Evolutionary conservation across 305 asterid genomes (phyloP).

Genomic region (Fraxinus nigra): DNA sequence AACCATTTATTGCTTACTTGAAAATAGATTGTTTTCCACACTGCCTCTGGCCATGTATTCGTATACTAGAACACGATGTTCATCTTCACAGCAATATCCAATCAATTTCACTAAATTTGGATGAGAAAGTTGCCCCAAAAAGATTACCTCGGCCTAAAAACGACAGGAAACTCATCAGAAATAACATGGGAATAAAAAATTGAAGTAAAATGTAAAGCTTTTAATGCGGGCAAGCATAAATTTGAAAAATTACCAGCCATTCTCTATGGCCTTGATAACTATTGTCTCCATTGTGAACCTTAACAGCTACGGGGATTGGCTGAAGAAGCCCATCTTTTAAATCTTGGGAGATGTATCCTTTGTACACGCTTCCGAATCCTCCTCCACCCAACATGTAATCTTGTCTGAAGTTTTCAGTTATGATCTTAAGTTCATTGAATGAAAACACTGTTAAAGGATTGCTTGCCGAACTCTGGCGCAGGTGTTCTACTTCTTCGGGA

Average conservation of each 20-base stretch:
- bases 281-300: constrained; percentile 90
- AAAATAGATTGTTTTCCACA: constrained; percentile 76
- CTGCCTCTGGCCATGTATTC: constrained; percentile 88
- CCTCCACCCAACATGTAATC: constrained; percentile 94
- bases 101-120: constrained; percentile 83
- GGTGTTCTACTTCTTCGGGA: constrained; percentile 82
- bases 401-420: constrained; percentile 79
- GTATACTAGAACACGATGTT: constrained; percentile 70
- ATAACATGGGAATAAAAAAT: too few relatives aligned
- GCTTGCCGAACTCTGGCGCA: constrained; percentile 55
- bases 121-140: constrained; percentile 89
- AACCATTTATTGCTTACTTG: constrained; percentile 47
- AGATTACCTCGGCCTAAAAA: constrained; percentile 81
- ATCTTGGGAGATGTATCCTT: constrained; percentile 60
- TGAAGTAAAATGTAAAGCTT: background rate
- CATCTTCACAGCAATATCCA: constrained; percentile 85
- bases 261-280: constrained; percentile 95
- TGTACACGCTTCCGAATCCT: constrained; percentile 90
- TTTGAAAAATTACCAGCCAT: constrained; percentile 67
- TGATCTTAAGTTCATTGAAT: constrained; percentile 59
- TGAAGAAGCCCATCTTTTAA: constrained; percentile 34
- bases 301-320: constrained; percentile 69
- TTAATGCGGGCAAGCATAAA: background rate
- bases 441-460: constrained; percentile 71
- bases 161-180: background rate